Evolutionary conservation across 768 basidiomycete species (phyloP).

Genomic region (Strobilomyces echinocephalus): DNA sequence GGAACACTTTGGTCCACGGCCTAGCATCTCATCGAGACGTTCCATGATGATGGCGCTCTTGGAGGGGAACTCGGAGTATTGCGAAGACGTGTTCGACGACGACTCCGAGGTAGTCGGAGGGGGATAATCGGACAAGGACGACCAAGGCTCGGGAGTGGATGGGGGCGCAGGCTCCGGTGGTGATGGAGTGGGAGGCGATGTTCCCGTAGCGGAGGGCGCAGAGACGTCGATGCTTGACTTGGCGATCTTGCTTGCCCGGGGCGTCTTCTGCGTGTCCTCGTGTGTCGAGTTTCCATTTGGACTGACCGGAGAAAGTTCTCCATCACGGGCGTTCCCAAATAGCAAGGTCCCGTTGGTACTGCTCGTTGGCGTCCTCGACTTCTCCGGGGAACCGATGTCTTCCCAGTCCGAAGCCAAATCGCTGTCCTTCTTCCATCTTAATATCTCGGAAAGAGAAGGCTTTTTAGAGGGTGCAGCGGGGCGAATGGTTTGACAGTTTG

Average conservation of each 20-base stretch:
- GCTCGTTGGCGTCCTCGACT: constrained; percentile 47
- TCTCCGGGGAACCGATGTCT: constrained; percentile 44
- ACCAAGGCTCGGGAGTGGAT: constrained; percentile 73
- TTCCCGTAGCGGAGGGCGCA: constrained; percentile 20
- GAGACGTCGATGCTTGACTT: constrained; percentile 23
- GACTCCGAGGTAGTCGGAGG: constrained; percentile 68
- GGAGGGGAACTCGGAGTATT: constrained; percentile 46
- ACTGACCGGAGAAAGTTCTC: constrained; percentile 28
- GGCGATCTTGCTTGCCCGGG: constrained; percentile 33
- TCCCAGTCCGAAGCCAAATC: constrained; percentile 64
- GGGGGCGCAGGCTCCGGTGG: constrained; percentile 56
- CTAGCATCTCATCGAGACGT: constrained; percentile 66
- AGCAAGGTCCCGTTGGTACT: constrained; percentile 35
- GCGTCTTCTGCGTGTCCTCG: constrained; percentile 32
- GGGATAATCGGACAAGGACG: constrained; percentile 69
- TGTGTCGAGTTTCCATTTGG: constrained; percentile 25
- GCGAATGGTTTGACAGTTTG: constrained; percentile 31
- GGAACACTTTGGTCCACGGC: constrained; percentile 53
- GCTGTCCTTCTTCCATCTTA: constrained; percentile 51
- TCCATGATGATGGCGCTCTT: constrained; percentile 59
- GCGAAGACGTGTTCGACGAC: constrained; percentile 69
- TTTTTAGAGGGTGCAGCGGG: constrained; percentile 49
- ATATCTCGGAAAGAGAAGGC: constrained; percentile 62
- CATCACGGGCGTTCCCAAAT: constrained; percentile 22
- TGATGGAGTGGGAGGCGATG: constrained; percentile 40